These are phyloP conservation scores for Bocquillonia castaneifolia DNA, from an alignment of 441 rosid species.

Conservation along the genomic window DNA sequence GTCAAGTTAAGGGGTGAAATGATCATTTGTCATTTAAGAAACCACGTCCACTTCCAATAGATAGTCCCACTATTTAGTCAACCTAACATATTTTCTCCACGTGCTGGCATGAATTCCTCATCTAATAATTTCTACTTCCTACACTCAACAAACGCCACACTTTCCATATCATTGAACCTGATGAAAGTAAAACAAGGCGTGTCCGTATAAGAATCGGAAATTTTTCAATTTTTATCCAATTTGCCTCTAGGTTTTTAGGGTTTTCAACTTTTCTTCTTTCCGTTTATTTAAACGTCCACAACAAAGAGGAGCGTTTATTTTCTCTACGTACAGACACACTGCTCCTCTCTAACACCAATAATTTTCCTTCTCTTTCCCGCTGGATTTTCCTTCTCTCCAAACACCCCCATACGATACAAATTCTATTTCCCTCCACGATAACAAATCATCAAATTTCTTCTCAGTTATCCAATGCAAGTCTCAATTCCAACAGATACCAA, in stretches of 20 bases:
- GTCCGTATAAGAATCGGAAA: neutral
- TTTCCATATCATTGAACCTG: too few species aligned
- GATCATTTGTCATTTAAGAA: too few species aligned
- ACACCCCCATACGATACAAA: constrained; percentile 14
- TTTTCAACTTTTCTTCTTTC: constrained; percentile 30
- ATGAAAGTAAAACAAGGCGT: neutral
- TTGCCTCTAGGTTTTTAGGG: constrained; percentile 44
- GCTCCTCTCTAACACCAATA: constrained; percentile 20
- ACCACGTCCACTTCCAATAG: too few species aligned
- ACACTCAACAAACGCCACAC: too few species aligned
- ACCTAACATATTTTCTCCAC: too few species aligned
- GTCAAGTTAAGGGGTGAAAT: too few species aligned
- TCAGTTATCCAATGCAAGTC: constrained; percentile 34
- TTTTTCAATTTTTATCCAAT: too few species aligned
- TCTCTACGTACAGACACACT: constrained; percentile 4
- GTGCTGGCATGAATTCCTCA: too few species aligned
- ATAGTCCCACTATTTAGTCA: too few species aligned
- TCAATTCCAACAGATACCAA: constrained; percentile 26
- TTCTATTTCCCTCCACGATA: neutral
- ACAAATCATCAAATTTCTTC: neutral
- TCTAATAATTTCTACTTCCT: too few species aligned
- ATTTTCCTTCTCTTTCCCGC: constrained; percentile 21
- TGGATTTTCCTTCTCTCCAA: constrained; percentile 25
- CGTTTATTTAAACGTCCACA: constrained; percentile 7
- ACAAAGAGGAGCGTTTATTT: constrained; percentile 36